Percentiles rank a stretch among this genome's conserved stretches.
Evolutionary conservation across 192 early-diverging fungal species (phyloP).

Genomic region (Gaertneriomyces sp.): DNA sequence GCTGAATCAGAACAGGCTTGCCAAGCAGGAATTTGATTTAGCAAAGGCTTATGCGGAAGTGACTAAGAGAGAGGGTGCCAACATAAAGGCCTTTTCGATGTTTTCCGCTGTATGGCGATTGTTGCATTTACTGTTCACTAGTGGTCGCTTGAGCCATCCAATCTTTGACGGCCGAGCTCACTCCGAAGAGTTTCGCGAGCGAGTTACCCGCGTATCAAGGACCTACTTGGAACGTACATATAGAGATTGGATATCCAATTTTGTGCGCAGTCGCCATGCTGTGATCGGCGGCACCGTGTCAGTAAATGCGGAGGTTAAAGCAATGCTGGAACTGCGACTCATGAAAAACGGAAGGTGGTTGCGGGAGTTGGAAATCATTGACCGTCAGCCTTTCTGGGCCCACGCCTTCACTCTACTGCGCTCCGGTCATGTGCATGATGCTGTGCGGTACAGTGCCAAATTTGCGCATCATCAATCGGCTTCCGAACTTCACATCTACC

Average conservation of each 20-base stretch:
- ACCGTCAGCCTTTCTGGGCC: conserved; percentile 73
- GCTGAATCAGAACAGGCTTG: conserved; percentile 43
- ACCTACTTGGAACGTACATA: conserved; percentile 39
- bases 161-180: too few relatives aligned
- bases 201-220: conserved; percentile 28
- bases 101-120: too few relatives aligned
- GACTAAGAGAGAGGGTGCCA: too few relatives aligned
- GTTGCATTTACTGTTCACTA: too few relatives aligned
- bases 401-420: conserved; percentile 81
- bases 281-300: conserved; percentile 80
- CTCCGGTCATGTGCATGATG: conserved; percentile 65
- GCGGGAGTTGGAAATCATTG: conserved; percentile 30
- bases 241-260: conserved; percentile 10
- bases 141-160: too few relatives aligned
- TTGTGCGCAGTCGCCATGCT: conserved; percentile 33
- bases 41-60: conserved; percentile 11
- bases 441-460: conserved; percentile 60
- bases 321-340: conserved; percentile 70
- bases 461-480: conserved; percentile 43
- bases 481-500: conserved; percentile 66
- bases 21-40: conserved; percentile 34
- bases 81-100: too few relatives aligned
- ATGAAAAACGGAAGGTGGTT: conserved; percentile 44
- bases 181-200: conserved; percentile 13
- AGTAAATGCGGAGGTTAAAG: conserved; percentile 63